phyloP scores from a whole-genome alignment of 345 rosid genomes.

The Euclidium syriacum region DNA sequence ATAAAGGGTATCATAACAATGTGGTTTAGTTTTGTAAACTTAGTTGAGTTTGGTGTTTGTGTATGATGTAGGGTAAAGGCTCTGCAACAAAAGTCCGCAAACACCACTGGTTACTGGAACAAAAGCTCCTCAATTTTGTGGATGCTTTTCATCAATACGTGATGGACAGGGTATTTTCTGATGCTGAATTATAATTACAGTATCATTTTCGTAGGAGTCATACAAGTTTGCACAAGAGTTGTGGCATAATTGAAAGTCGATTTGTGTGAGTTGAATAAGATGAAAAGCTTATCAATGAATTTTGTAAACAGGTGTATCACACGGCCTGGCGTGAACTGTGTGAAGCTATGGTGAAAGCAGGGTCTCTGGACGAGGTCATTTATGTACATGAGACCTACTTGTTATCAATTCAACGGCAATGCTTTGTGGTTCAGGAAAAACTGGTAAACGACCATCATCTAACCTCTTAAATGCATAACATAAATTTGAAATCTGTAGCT shows the following conservation, averaged over 20 bases:
- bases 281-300: slow-evolving; percentile 3
- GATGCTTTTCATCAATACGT: slow-evolving; percentile 99
- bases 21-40: slow-evolving; percentile 9
- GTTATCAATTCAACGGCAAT: slow-evolving; percentile 88
- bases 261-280: background rate
- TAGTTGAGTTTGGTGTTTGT: slow-evolving; percentile 7
- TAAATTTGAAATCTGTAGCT: background rate
- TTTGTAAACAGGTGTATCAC: slow-evolving; percentile 78
- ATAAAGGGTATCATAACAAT: background rate
- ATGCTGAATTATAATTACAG: background rate
- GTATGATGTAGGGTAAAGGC: slow-evolving; percentile 67
- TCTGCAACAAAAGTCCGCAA: slow-evolving; percentile 48
- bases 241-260: background rate
- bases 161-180: slow-evolving; percentile 84
- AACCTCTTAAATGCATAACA: slow-evolving; percentile 5
- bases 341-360: slow-evolving; percentile 83
- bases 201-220: background rate
- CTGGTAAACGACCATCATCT: slow-evolving; percentile 46
- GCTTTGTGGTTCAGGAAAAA: slow-evolving; percentile 96
- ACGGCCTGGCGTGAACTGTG: slow-evolving; percentile 96
- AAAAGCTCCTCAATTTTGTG: slow-evolving; percentile 96
- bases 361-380: slow-evolving; percentile 89
- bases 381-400: slow-evolving; percentile 95
- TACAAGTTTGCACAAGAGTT: background rate
- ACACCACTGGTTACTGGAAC: slow-evolving; percentile 89